These are phyloP conservation scores for Aspergillus japonicus DNA, from an alignment of 2,329 filamentous ascomycete species.

Conservation along the genomic window DNA sequence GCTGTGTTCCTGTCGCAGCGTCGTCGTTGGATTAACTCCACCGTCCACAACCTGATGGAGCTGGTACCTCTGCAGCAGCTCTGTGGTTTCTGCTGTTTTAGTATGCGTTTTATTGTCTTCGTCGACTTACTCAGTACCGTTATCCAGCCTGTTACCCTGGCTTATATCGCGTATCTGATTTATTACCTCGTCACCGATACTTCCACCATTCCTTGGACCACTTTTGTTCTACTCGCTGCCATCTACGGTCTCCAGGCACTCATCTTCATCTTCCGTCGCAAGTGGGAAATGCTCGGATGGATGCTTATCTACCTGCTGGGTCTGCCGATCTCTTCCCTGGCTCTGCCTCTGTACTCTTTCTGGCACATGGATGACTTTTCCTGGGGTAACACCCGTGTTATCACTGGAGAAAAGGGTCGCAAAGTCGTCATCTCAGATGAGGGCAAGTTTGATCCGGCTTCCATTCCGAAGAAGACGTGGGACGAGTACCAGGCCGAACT, in stretches of 20 bases:
- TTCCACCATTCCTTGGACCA: conserved; percentile 71
- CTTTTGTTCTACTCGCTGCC: conserved; percentile 87
- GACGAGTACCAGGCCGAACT: conserved; percentile 98
- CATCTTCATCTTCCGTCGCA: conserved; percentile 93
- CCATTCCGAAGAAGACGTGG: conserved; percentile 97
- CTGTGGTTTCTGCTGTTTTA: conserved; percentile 99
- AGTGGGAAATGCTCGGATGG: conserved; percentile 99
- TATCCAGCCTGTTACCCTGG: conserved; percentile 85
- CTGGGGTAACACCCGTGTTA: conserved; percentile 98
- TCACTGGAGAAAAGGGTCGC: conserved; percentile 88
- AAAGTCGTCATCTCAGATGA: conserved; percentile 94
- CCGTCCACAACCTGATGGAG: conserved; percentile 95
- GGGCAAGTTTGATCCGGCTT: conserved; percentile 91
- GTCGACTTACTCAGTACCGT: conserved; percentile 88
- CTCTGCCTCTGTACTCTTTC: conserved; percentile 88
- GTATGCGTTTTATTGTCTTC: conserved; percentile 97
- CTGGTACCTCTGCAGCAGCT: conserved; percentile 90
- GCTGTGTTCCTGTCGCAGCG: conserved; percentile 93
- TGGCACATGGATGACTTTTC: conserved; percentile 99
- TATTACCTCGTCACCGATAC: conserved; percentile 65
- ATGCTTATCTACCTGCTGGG: conserved; percentile 96
- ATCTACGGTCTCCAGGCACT: conserved; percentile 96
- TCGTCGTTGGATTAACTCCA: conserved; percentile 99
- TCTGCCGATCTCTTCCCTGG: conserved; percentile 87
- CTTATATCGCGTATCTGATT: conserved; percentile 87